phyloP scores from a whole-genome alignment of 371 early-diverging fungal genomes.

The Mucor sp. region DNA sequence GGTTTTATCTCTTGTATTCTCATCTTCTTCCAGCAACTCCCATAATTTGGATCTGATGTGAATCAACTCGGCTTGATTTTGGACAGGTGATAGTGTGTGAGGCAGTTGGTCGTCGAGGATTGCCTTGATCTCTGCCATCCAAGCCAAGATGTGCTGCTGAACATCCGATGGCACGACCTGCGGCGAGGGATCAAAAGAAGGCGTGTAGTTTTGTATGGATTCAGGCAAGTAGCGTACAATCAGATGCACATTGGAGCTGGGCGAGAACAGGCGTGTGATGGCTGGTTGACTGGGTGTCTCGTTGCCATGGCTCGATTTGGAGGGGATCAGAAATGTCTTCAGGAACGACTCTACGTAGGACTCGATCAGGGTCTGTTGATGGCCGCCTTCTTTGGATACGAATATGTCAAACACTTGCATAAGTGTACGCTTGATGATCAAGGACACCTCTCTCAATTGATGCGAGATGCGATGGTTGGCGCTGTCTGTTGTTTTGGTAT shows the following conservation, averaged over 20 bases:
- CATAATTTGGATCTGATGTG: slow-evolving; percentile 39
- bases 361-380: slow-evolving; percentile 18
- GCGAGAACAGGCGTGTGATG: slow-evolving; percentile 57
- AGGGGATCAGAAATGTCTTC: slow-evolving; percentile 34
- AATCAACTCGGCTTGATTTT: slow-evolving; percentile 35
- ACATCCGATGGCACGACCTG: slow-evolving; percentile 28
- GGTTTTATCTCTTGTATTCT: slow-evolving; percentile 20
- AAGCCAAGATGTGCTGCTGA: slow-evolving; percentile 23
- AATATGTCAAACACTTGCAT: slow-evolving; percentile 43
- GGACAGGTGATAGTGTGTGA: slow-evolving; percentile 32
- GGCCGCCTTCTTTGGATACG: slow-evolving; percentile 18
- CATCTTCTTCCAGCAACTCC: slow-evolving; percentile 36
- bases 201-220: slow-evolving; percentile 51
- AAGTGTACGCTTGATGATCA: slow-evolving; percentile 46
- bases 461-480: slow-evolving; percentile 22
- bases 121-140: slow-evolving; percentile 36
- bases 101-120: slow-evolving; percentile 29
- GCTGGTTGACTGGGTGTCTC: slow-evolving; percentile 32
- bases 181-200: slow-evolving; percentile 34
- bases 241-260: slow-evolving; percentile 59
- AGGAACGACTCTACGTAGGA: slow-evolving; percentile 26
- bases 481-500: slow-evolving; percentile 10
- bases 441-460: slow-evolving; percentile 39
- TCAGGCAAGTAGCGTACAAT: slow-evolving; percentile 61
- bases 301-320: slow-evolving; percentile 18